phyloP scores from a whole-genome alignment of 1,284 basidiomycete genomes.

The Ganoderma leucocontextum region DNA sequence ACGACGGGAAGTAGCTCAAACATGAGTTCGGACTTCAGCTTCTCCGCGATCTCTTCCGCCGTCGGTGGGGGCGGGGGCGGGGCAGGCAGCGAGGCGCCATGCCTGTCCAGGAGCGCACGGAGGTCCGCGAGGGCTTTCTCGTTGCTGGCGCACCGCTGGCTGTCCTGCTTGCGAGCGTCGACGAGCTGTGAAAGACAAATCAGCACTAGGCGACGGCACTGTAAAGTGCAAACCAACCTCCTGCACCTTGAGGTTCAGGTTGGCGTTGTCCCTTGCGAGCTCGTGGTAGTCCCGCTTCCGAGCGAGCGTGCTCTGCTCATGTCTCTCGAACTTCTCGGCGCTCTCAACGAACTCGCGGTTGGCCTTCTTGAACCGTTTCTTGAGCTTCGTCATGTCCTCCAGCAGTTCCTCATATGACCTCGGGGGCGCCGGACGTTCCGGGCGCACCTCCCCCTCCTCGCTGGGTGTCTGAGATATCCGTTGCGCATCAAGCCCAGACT shows the following conservation, averaged over 20 bases:
- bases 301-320: constrained; percentile 13
- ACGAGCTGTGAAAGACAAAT: constrained; percentile 12
- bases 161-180: not conserved
- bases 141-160: not conserved
- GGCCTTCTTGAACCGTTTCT: constrained; percentile 12
- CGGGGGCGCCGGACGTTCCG: constrained; percentile 10
- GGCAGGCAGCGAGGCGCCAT: constrained; percentile 10
- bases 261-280: constrained; percentile 20
- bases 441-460: constrained; percentile 27
- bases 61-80: constrained; percentile 25
- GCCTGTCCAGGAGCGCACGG: constrained; percentile 8
- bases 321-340: constrained; percentile 16
- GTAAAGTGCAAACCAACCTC: constrained; percentile 9
- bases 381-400: constrained; percentile 20
- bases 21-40: constrained; percentile 15
- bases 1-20: constrained; percentile 18
- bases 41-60: constrained; percentile 25
- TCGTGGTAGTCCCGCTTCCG: constrained; percentile 22
- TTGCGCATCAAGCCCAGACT: not conserved
- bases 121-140: constrained; percentile 19
- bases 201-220: no score
- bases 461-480: not conserved
- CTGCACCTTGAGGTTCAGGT: constrained; percentile 11
- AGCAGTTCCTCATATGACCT: constrained; percentile 23
- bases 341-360: constrained; percentile 2